These are phyloP conservation scores for Steccherinum ochraceum DNA, from an alignment of 768 basidiomycete genomes.

Conservation along the genomic window DNA sequence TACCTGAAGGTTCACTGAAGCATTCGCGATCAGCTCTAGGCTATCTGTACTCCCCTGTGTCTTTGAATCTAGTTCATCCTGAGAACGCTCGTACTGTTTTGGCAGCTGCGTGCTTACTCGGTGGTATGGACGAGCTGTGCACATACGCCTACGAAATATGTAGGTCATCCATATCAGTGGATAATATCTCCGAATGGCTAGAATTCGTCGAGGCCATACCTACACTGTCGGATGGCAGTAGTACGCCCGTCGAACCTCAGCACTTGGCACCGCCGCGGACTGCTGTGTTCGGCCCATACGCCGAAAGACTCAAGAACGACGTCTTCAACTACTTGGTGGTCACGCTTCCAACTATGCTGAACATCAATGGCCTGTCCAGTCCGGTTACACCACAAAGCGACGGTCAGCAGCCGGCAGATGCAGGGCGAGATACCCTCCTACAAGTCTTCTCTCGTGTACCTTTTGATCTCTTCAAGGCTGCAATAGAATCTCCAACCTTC, in stretches of 20 bases:
- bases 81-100: conserved; percentile 82
- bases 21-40: conserved; percentile 51
- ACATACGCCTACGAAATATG: conserved; percentile 74
- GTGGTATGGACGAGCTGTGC: conserved; percentile 83
- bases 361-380: conserved; percentile 28
- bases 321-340: conserved; percentile 74
- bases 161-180: conserved; percentile 66
- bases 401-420: conserved; percentile 20
- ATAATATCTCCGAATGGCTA: conserved; percentile 73
- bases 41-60: conserved; percentile 72
- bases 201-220: conserved; percentile 63
- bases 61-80: conserved; percentile 60
- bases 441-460: conserved; percentile 76
- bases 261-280: conserved; percentile 30
- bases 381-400: conserved; percentile 31
- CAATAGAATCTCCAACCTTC: conserved; percentile 73
- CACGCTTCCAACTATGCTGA: conserved; percentile 62
- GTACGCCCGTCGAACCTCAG: conserved; percentile 33
- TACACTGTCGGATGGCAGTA: conserved; percentile 40
- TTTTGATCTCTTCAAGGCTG: conserved; percentile 83
- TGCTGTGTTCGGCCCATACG: conserved; percentile 71
- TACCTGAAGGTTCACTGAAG: conserved; percentile 13
- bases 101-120: conserved; percentile 78
- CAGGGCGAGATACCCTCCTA: conserved; percentile 63
- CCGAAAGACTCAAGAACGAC: conserved; percentile 69